Conservation (phyloP, 345 rosid genomes). For the Rhodomyrtus tomentosa region DNA sequence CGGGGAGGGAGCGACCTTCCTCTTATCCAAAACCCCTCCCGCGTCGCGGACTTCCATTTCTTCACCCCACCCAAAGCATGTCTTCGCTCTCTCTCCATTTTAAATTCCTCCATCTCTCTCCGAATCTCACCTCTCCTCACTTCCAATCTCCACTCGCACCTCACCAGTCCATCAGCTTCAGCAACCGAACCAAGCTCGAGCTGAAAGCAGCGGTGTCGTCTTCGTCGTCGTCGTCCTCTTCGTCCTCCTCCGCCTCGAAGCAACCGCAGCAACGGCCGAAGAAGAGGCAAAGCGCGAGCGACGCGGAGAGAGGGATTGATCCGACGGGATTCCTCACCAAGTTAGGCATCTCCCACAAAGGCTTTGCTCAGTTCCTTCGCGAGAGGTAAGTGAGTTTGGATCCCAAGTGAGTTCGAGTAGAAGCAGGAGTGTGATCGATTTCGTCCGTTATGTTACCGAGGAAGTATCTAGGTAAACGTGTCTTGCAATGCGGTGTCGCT, state of each 20-base stretch:
- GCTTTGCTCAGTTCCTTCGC: conserved; percentile 77
- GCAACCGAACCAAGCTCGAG: not conserved
- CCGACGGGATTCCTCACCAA: conserved; percentile 64
- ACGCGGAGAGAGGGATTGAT: conserved; percentile 36
- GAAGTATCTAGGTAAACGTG: not conserved
- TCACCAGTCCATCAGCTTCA: not conserved
- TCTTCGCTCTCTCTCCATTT: conserved; percentile 16
- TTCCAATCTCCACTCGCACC: conserved; percentile 3
- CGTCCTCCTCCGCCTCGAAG: conserved; percentile 19
- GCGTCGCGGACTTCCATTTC: not conserved
- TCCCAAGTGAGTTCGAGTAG: not conserved
- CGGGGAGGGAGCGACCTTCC: not conserved
- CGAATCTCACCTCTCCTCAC: conserved; percentile 1
- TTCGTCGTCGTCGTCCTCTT: not conserved
- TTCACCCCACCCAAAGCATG: conserved; percentile 3
- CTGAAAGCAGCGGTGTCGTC: not conserved
- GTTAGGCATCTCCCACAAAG: conserved; percentile 64
- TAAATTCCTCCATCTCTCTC: conserved; percentile 9
- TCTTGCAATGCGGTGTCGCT: not conserved
- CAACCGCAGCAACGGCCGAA: conserved; percentile 19
- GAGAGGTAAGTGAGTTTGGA: conserved; percentile 44
- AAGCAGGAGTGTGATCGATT: not conserved
- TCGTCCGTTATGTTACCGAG: not conserved
- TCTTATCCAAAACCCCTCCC: conserved; percentile 19
- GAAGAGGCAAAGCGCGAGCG: conserved; percentile 21